Base-by-base conservation (phyloP, 768 basidiomycete species). In the Mycena indigotica region DNA sequence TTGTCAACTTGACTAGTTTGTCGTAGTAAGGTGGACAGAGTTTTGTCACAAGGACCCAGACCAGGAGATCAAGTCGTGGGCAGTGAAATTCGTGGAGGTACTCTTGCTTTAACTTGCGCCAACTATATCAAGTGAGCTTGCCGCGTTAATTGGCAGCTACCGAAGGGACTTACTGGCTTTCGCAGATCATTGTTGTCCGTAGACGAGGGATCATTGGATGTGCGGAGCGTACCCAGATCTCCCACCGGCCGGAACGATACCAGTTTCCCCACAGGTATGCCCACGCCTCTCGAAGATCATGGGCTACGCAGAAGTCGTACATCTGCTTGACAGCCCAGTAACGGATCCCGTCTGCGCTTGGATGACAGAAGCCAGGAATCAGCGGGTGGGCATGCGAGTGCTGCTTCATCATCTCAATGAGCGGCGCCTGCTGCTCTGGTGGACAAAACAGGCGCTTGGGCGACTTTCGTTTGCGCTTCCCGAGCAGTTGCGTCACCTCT, bases 61-160 rank as follows among this genome's bases (percentile, higher is more conserved):
- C 58, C 3, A 60, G 50, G 13, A 60, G 58, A 19, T 60, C 58
- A 6, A 60, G 53, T 4, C 53, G 53, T 19, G 58, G 58, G 23
- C 35, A 53, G 21, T 58, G 52, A 38, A 53, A 58, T 5, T 32
- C 62, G 56, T 66, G 63, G 1, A 73, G 60, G 52, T 64, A 73
- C 32, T 72, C 67, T 1, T 67, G 23, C 53, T 73, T 74, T 44
- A 73, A 72, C 12, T 58, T 57, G 2, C 65, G 65, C 72, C 72
- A 73, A 54, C 70, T 71, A 32, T 1, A 28, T 35, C 16, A n/a
- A 52, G 8, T 28, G 53, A 29, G 58, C 60, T 21, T 51, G 26
- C 53, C 45, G 6, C 10, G 44, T 1, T 26, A 24, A 50, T 44
- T 58, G 28, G 50, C 35, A 15, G 15, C 38, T 49, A 54, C 29